Evolutionary conservation across 1,284 basidiomycete species (phyloP), one percentile per base, ranked within the genome.

Genomic region (Singerocomus inundabilis): DNA sequence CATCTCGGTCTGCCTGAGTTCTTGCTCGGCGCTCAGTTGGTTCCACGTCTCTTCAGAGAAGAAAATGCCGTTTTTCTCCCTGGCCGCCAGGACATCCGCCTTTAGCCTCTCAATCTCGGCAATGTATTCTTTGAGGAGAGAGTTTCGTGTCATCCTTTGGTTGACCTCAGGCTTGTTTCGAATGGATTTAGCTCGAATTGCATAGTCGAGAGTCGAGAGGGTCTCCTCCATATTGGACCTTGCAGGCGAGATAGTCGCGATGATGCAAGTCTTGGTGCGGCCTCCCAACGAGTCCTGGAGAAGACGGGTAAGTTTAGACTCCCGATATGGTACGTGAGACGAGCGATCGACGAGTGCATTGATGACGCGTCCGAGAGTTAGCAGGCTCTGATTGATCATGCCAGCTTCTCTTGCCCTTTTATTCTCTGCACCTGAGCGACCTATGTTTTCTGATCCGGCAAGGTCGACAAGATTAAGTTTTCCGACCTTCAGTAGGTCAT

Each of bases 281-380:
- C 97, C 97, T n/a, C 97, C 97, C 6, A 99, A 80, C 15, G 97
- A 99, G 70, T 99, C 97, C 86, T 99, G 96, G 6, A 99, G 79
- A 3, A 99, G 80, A 33, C 97, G 91, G 5, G 97, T 99, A 49
- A 99, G 86, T 67, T 99, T 99, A 15, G 89, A 91, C 70, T 92
- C 89, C 10, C 94, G 84, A 69, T 99, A 99, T 4, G 97, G 97
- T 43, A 98, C 87, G 70, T 99, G 94, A 43, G 84, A 76, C 15
- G 88, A 88, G 63, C 86, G 90, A 61, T 98, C 96, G 44, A 98
- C 96, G 32, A 99, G 80, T 8, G 93, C 93, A 58, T 96, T 98
- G 67, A 99, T 99, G 40, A 99, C 97, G 37, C 97, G 78, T 1
- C 97, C 97, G 12, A 99, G 84, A 18, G 97, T 98, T 6, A 99